Percentiles rank a stretch among this genome's conserved stretches.
These are phyloP conservation scores for Fusarium pininemorale DNA, from an alignment of 2,329 filamentous ascomycete genomes.

Conservation along the genomic window DNA sequence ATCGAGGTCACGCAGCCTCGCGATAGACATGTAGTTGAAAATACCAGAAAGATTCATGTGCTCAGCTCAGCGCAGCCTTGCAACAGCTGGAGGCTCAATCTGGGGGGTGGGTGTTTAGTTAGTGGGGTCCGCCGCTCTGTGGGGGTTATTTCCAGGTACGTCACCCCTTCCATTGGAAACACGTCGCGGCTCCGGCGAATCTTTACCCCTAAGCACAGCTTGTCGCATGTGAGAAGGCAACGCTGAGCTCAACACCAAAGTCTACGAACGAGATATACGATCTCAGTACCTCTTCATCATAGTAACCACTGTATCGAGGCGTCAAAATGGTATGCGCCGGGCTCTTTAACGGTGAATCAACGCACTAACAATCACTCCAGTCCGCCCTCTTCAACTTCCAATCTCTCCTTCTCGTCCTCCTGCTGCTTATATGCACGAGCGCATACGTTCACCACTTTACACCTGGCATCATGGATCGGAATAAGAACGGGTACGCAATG, in stretches of 20 bases:
- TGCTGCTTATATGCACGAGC: conserved; percentile 95
- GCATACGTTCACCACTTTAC: conserved; percentile 92
- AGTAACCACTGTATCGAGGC: background rate
- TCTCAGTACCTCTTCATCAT: background rate
- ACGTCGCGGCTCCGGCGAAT: conserved; percentile 48
- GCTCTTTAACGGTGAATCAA: background rate
- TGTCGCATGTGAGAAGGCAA: conserved; percentile 36
- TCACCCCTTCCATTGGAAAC: conserved; percentile 20
- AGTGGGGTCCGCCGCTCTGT: conserved; percentile 34
- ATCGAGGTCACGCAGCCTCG: conserved; percentile 22
- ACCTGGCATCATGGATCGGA: conserved; percentile 88
- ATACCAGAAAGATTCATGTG: conserved; percentile 14
- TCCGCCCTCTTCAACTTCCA: conserved; percentile 99
- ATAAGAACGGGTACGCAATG: conserved; percentile 81
- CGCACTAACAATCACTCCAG: conserved; percentile 56
- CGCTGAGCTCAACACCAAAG: background rate
- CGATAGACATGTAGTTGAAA: conserved; percentile 33
- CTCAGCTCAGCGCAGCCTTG: conserved; percentile 24
- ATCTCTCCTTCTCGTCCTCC: conserved; percentile 90
- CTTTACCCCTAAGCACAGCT: conserved; percentile 50
- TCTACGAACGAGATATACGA: background rate
- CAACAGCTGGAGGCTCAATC: conserved; percentile 27
- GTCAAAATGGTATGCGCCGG: conserved; percentile 42
- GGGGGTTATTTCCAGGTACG: conserved; percentile 33
- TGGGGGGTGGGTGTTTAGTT: conserved; percentile 19